phyloP scores from a whole-genome alignment of 139 green algal genomes.

The Auxenochlorella pyrenoidosa region DNA sequence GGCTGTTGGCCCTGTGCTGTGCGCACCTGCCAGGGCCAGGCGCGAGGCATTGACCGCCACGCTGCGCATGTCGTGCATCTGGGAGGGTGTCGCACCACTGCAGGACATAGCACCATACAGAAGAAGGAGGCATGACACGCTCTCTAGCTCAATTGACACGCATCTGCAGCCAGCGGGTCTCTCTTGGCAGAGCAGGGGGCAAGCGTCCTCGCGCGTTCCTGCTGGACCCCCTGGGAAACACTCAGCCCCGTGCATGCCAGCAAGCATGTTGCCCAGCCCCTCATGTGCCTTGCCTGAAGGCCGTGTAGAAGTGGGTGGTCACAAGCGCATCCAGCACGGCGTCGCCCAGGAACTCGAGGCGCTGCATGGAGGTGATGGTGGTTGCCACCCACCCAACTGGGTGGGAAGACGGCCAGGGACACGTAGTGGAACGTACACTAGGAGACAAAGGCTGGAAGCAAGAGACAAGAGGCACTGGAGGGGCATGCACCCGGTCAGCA shows the following conservation, averaged over 20 bases:
- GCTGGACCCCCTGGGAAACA: too few species aligned
- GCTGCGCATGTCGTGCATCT: slow-evolving; percentile 57
- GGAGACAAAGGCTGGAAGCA: not conserved
- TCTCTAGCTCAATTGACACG: too few species aligned
- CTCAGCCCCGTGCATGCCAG: too few species aligned
- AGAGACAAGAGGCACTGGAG: too few species aligned
- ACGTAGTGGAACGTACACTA: not conserved
- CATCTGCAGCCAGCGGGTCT: too few species aligned
- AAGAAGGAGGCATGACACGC: too few species aligned
- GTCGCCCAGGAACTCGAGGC: slow-evolving; percentile 67
- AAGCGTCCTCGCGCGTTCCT: too few species aligned
- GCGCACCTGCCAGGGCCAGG: slow-evolving; percentile 34
- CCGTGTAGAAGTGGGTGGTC: slow-evolving; percentile 22
- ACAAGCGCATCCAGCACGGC: slow-evolving; percentile 37
- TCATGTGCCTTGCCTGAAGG: not conserved
- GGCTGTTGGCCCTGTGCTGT: too few species aligned
- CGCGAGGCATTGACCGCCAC: slow-evolving; percentile 55
- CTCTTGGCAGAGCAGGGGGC: too few species aligned
- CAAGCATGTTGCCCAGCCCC: not conserved
- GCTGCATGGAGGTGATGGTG: slow-evolving; percentile 38
- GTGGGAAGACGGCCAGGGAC: not conserved
- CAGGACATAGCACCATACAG: too few species aligned
- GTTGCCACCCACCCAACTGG: too few species aligned
- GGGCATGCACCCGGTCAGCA: too few species aligned
- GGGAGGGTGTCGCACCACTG: slow-evolving; percentile 36